phyloP scores from a whole-genome alignment of 2,329 filamentous ascomycete genomes.

The Metarhizium rileyi region DNA sequence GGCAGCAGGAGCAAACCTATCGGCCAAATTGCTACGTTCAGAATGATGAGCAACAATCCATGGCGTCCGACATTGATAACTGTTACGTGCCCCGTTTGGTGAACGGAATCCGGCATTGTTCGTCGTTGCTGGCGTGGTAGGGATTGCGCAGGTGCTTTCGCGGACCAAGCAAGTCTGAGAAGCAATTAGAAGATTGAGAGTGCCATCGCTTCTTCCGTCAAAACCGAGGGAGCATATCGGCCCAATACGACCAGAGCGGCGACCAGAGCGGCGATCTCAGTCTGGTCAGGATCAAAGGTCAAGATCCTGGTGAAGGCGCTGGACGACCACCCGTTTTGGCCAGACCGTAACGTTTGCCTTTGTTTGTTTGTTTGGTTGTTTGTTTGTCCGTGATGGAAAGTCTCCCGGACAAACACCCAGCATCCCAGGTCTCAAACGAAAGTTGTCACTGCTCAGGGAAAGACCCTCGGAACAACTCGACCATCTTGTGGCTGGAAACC shows the following conservation, averaged over 20 bases:
- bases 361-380: background rate
- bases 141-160: background rate
- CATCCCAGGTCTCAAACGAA: background rate
- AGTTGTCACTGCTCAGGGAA: background rate
- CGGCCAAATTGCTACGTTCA: background rate
- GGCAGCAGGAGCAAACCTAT: too few relatives aligned
- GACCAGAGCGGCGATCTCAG: too few relatives aligned
- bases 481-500: background rate
- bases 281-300: too few relatives aligned
- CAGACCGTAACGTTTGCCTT: too few relatives aligned
- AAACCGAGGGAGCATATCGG: background rate
- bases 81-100: background rate
- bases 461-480: constrained; percentile 14
- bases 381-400: background rate
- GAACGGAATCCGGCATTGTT: background rate
- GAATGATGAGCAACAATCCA: background rate
- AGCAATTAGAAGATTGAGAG: background rate
- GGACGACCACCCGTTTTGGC: background rate
- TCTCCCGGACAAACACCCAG: too few relatives aligned
- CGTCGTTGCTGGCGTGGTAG: background rate
- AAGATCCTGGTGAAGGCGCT: too few relatives aligned
- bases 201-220: background rate
- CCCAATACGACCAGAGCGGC: background rate
- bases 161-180: background rate
- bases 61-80: background rate